Percentiles rank a stretch among this genome's conserved stretches.
phyloP scores from a whole-genome alignment of 2,329 filamentous ascomycete genomes.

The Domatiomyces globalis region DNA sequence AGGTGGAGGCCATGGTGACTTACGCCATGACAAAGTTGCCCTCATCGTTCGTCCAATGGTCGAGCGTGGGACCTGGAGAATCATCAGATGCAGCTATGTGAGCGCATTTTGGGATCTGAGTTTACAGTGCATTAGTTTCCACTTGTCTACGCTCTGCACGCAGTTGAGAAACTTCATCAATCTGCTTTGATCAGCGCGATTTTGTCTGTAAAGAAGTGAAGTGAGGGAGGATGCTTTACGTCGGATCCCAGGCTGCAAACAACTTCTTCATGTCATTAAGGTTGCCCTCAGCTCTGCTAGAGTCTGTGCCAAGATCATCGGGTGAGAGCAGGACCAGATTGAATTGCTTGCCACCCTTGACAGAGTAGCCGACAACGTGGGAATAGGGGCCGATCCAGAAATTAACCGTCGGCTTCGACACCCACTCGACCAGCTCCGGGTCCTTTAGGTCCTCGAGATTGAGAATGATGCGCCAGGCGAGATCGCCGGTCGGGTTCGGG shows the following conservation, averaged over 20 bases:
- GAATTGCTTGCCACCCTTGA: constrained; percentile 32
- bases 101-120: neutral
- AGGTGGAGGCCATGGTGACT: constrained; percentile 9
- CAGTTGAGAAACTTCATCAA: constrained; percentile 19
- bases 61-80: constrained; percentile 22
- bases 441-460: constrained; percentile 36
- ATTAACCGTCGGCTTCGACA: constrained; percentile 36
- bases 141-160: constrained; percentile 17
- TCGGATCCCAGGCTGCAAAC: constrained; percentile 24
- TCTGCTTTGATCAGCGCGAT: no score
- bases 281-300: constrained; percentile 25
- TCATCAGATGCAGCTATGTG: neutral
- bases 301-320: constrained; percentile 27
- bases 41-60: constrained; percentile 9
- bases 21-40: constrained; percentile 24
- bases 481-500: constrained; percentile 40
- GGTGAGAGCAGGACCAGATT: constrained; percentile 37
- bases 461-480: constrained; percentile 42
- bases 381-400: constrained; percentile 42
- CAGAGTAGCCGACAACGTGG: constrained; percentile 39
- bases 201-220: no score
- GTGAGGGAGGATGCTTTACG: constrained; percentile 6
- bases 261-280: constrained; percentile 20
- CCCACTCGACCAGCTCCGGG: constrained; percentile 32
- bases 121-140: constrained; percentile 36